Evolutionary conservation across 495 filamentous ascomycete genomes (phyloP).

Genomic region (Chlorociboria aeruginascens): DNA sequence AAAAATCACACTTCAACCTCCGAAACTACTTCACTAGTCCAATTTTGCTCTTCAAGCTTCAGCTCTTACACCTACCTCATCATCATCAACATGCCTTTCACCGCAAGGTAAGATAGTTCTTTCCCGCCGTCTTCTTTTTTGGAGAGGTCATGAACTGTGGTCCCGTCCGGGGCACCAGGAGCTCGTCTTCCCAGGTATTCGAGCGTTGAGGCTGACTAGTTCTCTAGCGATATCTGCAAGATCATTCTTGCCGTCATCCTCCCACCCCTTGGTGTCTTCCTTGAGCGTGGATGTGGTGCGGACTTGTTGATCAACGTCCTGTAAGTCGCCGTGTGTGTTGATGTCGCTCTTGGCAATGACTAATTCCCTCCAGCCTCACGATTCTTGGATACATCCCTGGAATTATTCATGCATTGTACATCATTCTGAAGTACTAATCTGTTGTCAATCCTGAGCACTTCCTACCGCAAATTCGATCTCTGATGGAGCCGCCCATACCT

Average conservation of each 20-base stretch:
- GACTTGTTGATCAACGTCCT: slow-evolving; percentile 82
- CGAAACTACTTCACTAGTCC: not conserved
- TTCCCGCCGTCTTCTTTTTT: not conserved
- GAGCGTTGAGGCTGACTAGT: not conserved
- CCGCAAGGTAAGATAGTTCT: slow-evolving; percentile 32
- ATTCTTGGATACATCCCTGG: slow-evolving; percentile 73
- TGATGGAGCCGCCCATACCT: slow-evolving; percentile 7
- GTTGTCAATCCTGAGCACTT: slow-evolving; percentile 6
- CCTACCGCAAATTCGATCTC: not conserved
- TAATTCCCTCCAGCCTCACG: slow-evolving; percentile 36
- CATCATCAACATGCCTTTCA: slow-evolving; percentile 42
- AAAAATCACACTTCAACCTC: not conserved
- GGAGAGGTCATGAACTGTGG: not conserved
- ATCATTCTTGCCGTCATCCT: slow-evolving; percentile 81
- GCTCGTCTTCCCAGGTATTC: not conserved
- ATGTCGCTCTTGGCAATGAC: too few relatives aligned
- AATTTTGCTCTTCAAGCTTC: too few relatives aligned
- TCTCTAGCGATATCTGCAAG: slow-evolving; percentile 73
- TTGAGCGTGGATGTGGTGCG: slow-evolving; percentile 72
- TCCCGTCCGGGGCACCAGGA: too few relatives aligned
- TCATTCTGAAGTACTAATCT: slow-evolving; percentile 38
- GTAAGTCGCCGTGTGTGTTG: too few relatives aligned
- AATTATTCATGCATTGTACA: slow-evolving; percentile 63
- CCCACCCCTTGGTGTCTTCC: slow-evolving; percentile 84
- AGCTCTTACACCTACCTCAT: not conserved